Evolutionary conservation across 75 land plant species (phyloP).

Genomic region (Chamaecyparis obtusa): DNA sequence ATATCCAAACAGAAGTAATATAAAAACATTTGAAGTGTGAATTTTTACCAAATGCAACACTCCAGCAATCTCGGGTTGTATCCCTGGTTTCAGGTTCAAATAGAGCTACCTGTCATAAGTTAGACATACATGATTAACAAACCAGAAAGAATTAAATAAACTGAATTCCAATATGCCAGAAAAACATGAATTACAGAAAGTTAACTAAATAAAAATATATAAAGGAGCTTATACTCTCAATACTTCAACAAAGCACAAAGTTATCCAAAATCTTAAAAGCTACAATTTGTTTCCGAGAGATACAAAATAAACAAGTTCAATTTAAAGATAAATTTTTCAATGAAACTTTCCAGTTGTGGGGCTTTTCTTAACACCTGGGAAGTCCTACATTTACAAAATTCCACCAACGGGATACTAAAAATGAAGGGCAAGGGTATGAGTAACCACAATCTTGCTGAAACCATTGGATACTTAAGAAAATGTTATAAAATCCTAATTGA

Average conservation of each 20-base stretch:
- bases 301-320: neutral
- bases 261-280: too few relatives aligned
- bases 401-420: neutral
- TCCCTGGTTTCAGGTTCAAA: slow-evolving; percentile 36
- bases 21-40: neutral
- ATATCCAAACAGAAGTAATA: neutral
- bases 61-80: slow-evolving; percentile 40
- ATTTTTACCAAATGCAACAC: slow-evolving; percentile 39
- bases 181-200: neutral
- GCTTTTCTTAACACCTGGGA: neutral
- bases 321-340: neutral
- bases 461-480: neutral
- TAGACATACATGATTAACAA: neutral
- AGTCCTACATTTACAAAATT: neutral
- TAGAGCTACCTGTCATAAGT: slow-evolving; percentile 15
- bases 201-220: neutral
- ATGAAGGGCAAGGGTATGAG: neutral
- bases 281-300: neutral
- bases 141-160: neutral
- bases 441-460: neutral
- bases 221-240: neutral
- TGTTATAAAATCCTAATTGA: too few relatives aligned
- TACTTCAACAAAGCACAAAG: neutral
- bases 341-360: neutral
- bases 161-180: neutral